Base-by-base conservation (phyloP, 2,329 filamentous ascomycete species). In the Sphaerostilbella broomeana region DNA sequence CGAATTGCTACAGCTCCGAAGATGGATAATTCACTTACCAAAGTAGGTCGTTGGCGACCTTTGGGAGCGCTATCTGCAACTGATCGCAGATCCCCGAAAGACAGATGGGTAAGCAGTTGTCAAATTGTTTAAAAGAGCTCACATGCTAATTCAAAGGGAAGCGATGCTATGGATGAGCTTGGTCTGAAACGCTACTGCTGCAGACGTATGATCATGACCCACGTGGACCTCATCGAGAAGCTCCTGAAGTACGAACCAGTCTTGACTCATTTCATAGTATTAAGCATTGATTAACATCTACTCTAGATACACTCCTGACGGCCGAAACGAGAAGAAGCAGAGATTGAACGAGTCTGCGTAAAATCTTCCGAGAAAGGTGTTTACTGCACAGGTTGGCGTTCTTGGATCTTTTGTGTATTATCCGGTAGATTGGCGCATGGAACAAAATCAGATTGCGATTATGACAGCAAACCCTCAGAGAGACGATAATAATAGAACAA, bases 191-290 rank as follows among this genome's bases (percentile, higher is more conserved):
- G 92, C 53, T 98, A 98, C 72, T 98, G 92, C 77, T 98, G 92
- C 71, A 86, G 92, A 54, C 84, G 92, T 58, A 98, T 98, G 92
- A 81, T 98, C 64, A 95, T 98, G 85, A 98, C 92, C 44, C 92
- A 98, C 67, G 92, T 98, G 56, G 92, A 98, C 63, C 73, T 98
- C 47, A 95, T 98, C 54, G 92, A 98, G 74, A 98, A 98, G 69
- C 79, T 98, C 35, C 79, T 98, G 50, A 86, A 90, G 86, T 94
- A 81, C 53, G 77, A 40, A n/a, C n/a, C 25, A 17, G 27, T 20
- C 22, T 26, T 13, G 17, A 17, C n/a, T 12, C 10, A 25, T 19
- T 4, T 7, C 18, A 13, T 22, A 13, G 27, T 22, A 4, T 24
- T 34, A 41, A 29, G 45, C 33, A 38, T n/a, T 15, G 9, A 25